phyloP scores from a whole-genome alignment of 176 grass and related monocot genomes.

The Oryza rufipogon region DNA sequence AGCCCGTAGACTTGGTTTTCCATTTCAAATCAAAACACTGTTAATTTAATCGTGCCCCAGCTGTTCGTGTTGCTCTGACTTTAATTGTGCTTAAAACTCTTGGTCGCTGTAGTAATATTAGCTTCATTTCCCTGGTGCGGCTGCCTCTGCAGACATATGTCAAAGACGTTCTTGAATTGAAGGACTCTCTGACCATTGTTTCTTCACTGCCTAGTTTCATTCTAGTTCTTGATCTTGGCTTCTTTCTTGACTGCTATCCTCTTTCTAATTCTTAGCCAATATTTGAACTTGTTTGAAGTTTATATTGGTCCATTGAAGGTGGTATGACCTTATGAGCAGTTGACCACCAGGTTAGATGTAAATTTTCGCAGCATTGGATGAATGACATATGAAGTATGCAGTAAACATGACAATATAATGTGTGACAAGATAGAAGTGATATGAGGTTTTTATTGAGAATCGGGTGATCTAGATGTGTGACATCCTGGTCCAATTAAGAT shows the following conservation, averaged over 20 bases:
- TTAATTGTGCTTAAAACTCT: constrained; percentile 49
- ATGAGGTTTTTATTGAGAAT: no score
- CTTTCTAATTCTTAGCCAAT: neutral
- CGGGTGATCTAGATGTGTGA: no score
- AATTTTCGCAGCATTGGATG: no score
- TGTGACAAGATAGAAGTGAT: no score
- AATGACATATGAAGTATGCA: no score
- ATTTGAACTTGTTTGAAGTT: no score
- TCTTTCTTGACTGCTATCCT: neutral
- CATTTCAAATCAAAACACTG: constrained; percentile 33
- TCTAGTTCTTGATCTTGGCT: neutral
- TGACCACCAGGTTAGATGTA: no score
- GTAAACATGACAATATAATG: no score
- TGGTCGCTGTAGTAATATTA: constrained; percentile 43
- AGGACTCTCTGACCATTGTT: constrained; percentile 46
- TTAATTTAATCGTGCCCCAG: constrained; percentile 44
- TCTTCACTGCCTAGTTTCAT: neutral
- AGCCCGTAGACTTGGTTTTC: constrained; percentile 59
- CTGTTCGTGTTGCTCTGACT: constrained; percentile 47
- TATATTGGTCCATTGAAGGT: no score
- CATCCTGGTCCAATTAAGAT: no score
- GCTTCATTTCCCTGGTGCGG: constrained; percentile 42
- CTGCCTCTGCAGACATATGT: constrained; percentile 39
- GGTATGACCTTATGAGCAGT: no score
- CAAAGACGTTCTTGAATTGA: constrained; percentile 31